Conservation (phyloP, 2,329 filamentous ascomycete genomes). For the Ceratocystis alfenasii region DNA sequence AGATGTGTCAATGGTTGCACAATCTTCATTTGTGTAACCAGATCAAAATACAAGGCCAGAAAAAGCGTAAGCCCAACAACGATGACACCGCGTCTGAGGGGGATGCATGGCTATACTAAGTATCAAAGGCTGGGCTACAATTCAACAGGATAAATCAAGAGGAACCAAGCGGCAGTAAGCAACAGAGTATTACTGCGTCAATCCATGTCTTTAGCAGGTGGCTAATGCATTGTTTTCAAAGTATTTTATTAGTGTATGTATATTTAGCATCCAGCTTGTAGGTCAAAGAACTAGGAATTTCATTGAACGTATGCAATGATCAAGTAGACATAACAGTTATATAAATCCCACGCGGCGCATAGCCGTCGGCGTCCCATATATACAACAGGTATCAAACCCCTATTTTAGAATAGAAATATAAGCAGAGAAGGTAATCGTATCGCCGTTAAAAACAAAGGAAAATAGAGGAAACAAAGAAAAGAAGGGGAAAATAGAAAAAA, state of each 20-base stretch:
- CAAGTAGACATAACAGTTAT: background rate
- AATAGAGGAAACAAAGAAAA: background rate
- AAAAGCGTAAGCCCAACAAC: background rate
- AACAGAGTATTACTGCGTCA: too few relatives aligned
- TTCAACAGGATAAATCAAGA: too few relatives aligned
- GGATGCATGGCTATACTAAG: background rate
- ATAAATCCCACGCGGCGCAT: background rate
- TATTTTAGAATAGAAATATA: background rate
- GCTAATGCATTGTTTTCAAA: background rate
- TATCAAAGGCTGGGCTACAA: background rate
- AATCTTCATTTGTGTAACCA: background rate
- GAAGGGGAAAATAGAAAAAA: background rate
- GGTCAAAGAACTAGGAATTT: background rate
- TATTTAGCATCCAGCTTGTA: slow-evolving; percentile 1
- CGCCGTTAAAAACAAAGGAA: slow-evolving; percentile 7
- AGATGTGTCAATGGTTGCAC: background rate
- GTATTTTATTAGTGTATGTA: background rate
- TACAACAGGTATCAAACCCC: background rate
- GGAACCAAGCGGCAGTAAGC: too few relatives aligned
- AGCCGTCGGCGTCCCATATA: background rate
- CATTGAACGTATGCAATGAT: background rate
- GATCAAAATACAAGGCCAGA: background rate
- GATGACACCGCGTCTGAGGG: background rate
- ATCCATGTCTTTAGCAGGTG: too few relatives aligned
- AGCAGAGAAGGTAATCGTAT: background rate